Conservation (phyloP, 176 grass and related monocot species). For the Aegilops tauschii region DNA sequence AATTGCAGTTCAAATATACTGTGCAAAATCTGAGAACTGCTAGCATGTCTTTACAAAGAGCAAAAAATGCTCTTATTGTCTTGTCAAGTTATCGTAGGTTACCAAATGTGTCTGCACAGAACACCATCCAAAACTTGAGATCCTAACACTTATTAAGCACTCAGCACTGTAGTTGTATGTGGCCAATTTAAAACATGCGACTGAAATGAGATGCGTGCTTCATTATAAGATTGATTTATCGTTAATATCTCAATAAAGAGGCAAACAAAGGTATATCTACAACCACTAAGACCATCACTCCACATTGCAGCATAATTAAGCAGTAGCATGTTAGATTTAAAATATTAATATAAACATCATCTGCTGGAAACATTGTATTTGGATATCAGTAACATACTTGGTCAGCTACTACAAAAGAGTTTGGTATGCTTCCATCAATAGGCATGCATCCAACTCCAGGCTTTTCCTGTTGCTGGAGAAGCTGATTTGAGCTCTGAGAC, state of each 20-base stretch:
- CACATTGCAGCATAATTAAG: background rate
- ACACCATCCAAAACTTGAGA: background rate
- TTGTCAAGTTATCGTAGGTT: background rate
- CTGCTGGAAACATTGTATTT: background rate
- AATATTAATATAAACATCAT: conserved; percentile 23
- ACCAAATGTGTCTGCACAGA: background rate
- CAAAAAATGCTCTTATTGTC: background rate
- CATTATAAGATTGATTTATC: conserved; percentile 7
- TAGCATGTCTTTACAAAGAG: background rate
- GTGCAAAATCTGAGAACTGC: background rate
- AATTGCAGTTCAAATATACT: conserved; percentile 5
- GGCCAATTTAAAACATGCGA: background rate
- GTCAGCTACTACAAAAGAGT: conserved; percentile 53
- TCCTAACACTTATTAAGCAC: background rate
- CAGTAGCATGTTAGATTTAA: background rate
- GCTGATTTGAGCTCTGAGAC: conserved; percentile 67
- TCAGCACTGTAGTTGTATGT: background rate
- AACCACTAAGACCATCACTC: background rate
- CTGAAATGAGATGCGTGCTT: background rate
- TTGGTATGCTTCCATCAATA: conserved; percentile 59
- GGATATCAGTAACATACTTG: conserved; percentile 37
- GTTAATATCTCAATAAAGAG: background rate
- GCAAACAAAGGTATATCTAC: background rate
- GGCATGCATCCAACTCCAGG: conserved; percentile 48
- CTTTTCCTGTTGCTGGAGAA: conserved; percentile 63